Evolutionary conservation across 345 rosid species (phyloP).

Genomic region (Reutealis trisperma): DNA sequence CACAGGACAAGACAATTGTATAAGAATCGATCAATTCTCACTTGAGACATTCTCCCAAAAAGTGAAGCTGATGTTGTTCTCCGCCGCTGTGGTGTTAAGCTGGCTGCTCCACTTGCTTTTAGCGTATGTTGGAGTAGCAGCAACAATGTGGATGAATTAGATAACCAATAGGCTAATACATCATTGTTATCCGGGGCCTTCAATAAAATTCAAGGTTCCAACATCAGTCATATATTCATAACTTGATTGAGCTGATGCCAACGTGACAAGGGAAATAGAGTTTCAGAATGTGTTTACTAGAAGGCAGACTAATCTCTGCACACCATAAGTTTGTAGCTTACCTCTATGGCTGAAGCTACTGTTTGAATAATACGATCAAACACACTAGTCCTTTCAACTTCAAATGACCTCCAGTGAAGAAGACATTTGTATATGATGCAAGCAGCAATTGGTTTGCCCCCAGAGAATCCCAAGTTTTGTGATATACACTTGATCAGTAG

Average conservation of each 20-base stretch:
- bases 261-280: slow-evolving; percentile 2
- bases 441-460: slow-evolving; percentile 91
- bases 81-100: slow-evolving; percentile 94
- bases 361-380: slow-evolving; percentile 97
- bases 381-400: slow-evolving; percentile 89
- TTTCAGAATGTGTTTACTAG: not conserved
- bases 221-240: slow-evolving; percentile 26
- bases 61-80: slow-evolving; percentile 87
- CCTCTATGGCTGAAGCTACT: slow-evolving; percentile 88
- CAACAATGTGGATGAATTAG: slow-evolving; percentile 85
- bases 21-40: slow-evolving; percentile 37
- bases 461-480: slow-evolving; percentile 89
- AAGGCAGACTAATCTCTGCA: not conserved
- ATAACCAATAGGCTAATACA: slow-evolving; percentile 89
- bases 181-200: slow-evolving; percentile 88
- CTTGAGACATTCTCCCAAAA: slow-evolving; percentile 98
- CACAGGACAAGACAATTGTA: slow-evolving; percentile 8
- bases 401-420: slow-evolving; percentile 98
- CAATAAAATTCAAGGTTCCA: slow-evolving; percentile 27
- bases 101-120: slow-evolving; percentile 98
- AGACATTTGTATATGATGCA: slow-evolving; percentile 92
- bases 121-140: slow-evolving; percentile 91
- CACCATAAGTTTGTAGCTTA: slow-evolving; percentile 21
- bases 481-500: slow-evolving; percentile 84
- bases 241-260: slow-evolving; percentile 16